Percentiles rank a stretch among this genome's conserved stretches.
These are phyloP conservation scores for Pseudevernia furfuracea DNA, from an alignment of 495 filamentous ascomycete species.

Conservation along the genomic window DNA sequence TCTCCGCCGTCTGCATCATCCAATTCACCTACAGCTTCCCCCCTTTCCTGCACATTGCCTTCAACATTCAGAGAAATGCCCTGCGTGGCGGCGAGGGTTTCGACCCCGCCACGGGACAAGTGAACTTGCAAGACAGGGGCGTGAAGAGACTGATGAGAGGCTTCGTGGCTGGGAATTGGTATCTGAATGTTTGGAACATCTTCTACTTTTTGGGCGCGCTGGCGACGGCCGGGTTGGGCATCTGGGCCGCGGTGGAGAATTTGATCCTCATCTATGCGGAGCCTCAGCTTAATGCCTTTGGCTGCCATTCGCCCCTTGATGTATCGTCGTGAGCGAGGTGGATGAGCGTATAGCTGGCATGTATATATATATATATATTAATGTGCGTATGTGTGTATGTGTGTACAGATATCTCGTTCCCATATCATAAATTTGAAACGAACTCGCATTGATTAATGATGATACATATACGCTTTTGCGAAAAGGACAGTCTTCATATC, in stretches of 20 bases:
- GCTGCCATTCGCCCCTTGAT: conserved; percentile 18
- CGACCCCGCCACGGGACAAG: conserved; percentile 39
- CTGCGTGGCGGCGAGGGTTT: conserved; percentile 39
- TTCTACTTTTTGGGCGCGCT: conserved; percentile 35
- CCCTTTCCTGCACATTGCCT: conserved; percentile 40
- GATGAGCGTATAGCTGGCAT: not conserved
- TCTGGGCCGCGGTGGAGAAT: conserved; percentile 26
- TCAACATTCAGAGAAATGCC: conserved; percentile 39
- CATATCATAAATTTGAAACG: too few relatives aligned
- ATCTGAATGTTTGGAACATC: conserved; percentile 37
- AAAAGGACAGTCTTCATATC: too few relatives aligned
- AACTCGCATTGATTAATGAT: too few relatives aligned
- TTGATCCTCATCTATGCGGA: conserved; percentile 15
- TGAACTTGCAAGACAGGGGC: conserved; percentile 29
- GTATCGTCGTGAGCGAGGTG: conserved; percentile 5
- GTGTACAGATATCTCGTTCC: not conserved
- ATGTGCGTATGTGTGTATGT: not conserved
- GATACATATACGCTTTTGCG: too few relatives aligned
- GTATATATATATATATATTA: not conserved
- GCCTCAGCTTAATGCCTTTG: conserved; percentile 16
- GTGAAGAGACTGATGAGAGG: conserved; percentile 37
- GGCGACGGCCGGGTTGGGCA: conserved; percentile 34
- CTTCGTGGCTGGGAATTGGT: conserved; percentile 26
- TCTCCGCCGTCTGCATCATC: conserved; percentile 42
- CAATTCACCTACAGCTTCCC: conserved; percentile 46